phyloP scores from a whole-genome alignment of 2,329 filamentous ascomycete species.

The Claviceps citrina region DNA sequence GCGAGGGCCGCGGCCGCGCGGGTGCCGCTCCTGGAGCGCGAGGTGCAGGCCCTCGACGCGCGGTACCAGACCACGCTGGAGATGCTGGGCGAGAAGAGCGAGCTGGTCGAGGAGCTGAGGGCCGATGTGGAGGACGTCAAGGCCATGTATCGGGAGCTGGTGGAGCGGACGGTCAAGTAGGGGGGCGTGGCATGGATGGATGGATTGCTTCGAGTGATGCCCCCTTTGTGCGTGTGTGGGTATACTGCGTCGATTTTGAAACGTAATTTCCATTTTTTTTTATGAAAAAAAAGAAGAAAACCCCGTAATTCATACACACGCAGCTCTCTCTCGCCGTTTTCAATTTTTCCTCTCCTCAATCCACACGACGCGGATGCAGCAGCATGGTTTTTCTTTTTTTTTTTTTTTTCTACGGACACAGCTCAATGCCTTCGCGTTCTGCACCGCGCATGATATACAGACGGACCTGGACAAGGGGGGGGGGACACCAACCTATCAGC shows the following conservation, averaged over 20 bases:
- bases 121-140: constrained; percentile 88
- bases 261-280: too few relatives aligned
- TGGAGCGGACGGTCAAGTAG: constrained; percentile 66
- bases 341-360: too few relatives aligned
- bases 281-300: too few relatives aligned
- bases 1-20: constrained; percentile 45
- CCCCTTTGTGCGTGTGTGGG: background rate
- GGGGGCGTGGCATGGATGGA: background rate
- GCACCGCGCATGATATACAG: constrained; percentile 64
- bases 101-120: constrained; percentile 78
- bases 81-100: constrained; percentile 93
- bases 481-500: background rate
- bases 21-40: constrained; percentile 49
- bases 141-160: constrained; percentile 85
- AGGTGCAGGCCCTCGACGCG: constrained; percentile 53
- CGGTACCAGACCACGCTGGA: constrained; percentile 85
- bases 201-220: background rate
- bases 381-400: too few relatives aligned
- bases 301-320: too few relatives aligned
- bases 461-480: constrained; percentile 38
- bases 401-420: too few relatives aligned
- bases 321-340: too few relatives aligned
- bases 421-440: constrained; percentile 68
- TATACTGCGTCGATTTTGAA: too few relatives aligned
- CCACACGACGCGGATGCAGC: too few relatives aligned